Conservation (phyloP, 2,329 filamentous ascomycete genomes). For the Cytospora schulzeri region DNA sequence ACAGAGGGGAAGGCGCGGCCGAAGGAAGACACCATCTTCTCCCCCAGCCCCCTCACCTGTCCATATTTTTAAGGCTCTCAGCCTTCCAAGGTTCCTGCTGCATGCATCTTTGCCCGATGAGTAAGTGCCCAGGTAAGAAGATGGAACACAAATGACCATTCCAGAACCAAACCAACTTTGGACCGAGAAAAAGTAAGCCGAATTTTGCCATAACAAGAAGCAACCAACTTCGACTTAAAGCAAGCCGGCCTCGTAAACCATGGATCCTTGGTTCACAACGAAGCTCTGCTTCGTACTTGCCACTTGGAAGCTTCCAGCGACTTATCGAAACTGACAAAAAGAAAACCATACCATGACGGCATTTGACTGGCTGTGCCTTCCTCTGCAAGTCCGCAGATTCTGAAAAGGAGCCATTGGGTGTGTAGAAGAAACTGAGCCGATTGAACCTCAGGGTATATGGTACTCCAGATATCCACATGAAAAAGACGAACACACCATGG, state of each 20-base stretch:
- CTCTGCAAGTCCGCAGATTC: background rate
- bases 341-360: background rate
- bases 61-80: background rate
- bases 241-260: background rate
- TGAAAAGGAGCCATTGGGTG: background rate
- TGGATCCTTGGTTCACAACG: background rate
- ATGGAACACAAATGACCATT: background rate
- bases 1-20: conserved; percentile 16
- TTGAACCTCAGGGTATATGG: background rate
- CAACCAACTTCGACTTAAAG: background rate
- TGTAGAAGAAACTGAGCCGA: background rate
- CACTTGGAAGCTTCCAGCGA: background rate
- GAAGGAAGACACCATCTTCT: conserved; percentile 6
- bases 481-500: background rate
- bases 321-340: background rate
- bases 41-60: background rate
- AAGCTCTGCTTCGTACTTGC: background rate
- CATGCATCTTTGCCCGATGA: conserved; percentile 10
- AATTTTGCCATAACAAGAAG: background rate
- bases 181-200: conserved; percentile 3
- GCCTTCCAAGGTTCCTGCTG: background rate
- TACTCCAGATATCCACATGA: background rate
- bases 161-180: conserved; percentile 1
- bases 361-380: background rate
- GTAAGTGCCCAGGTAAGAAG: conserved; percentile 1